A percentile compares a stretch with the other conserved stretches of the same genome.
Conservation (phyloP, 164 flowering plant genomes). For the Aristolochia contorta region DNA sequence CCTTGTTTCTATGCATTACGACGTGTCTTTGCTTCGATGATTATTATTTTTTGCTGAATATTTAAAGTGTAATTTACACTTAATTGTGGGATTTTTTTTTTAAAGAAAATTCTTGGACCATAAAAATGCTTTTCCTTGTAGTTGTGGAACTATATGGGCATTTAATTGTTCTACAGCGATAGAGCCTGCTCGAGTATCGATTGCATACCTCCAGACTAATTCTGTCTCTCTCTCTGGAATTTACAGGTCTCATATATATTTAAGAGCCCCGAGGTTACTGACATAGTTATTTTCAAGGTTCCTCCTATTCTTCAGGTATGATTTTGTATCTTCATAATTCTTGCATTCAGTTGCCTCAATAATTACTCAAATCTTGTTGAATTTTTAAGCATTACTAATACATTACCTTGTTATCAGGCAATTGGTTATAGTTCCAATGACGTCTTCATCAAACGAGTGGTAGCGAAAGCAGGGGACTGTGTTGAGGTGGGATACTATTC, state of each 20-base stretch:
- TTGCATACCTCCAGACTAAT: background rate
- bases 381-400: background rate
- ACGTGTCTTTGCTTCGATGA: constrained; percentile 3
- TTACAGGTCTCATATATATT: constrained; percentile 80
- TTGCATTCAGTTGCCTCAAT: background rate
- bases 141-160: background rate
- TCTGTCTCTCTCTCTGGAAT: constrained; percentile 5
- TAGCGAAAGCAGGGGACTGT: constrained; percentile 80
- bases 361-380: background rate
- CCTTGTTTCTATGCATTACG: constrained; percentile 20
- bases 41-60: constrained; percentile 85
- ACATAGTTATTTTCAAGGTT: constrained; percentile 87
- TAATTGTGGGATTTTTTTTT: constrained; percentile 11
- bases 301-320: constrained; percentile 73
- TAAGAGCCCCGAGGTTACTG: constrained; percentile 71
- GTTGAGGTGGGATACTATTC: constrained; percentile 55
- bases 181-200: too few species aligned
- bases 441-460: constrained; percentile 85
- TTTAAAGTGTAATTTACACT: constrained; percentile 1
- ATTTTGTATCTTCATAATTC: background rate
- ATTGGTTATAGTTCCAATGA: constrained; percentile 59
- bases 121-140: background rate
- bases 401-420: constrained; percentile 31
- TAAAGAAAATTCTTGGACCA: too few species aligned
- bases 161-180: background rate